Percentiles rank a stretch among this genome's conserved stretches.
Conservation (phyloP, 1,284 basidiomycete species). For the Ceratobasidium theobromae region DNA sequence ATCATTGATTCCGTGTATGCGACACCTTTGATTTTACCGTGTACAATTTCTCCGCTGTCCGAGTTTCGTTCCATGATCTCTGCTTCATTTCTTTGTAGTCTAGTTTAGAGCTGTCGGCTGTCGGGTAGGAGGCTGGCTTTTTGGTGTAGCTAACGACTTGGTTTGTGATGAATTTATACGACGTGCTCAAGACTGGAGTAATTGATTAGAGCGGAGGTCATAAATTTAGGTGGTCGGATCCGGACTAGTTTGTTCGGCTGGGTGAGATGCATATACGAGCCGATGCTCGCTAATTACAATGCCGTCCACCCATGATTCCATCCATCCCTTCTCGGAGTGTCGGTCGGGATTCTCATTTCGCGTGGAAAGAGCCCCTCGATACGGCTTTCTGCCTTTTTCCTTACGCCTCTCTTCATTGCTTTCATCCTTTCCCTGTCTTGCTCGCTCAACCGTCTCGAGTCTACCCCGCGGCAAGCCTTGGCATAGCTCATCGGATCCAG, state of each 20-base stretch:
- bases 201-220: not conserved
- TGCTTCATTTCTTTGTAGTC: not conserved
- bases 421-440: slow-evolving; percentile 62
- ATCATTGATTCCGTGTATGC: slow-evolving; percentile 2
- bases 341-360: slow-evolving; percentile 73
- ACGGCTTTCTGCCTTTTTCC: slow-evolving; percentile 70
- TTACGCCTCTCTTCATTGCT: slow-evolving; percentile 64
- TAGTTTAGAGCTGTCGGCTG: not conserved
- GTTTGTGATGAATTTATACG: slow-evolving; percentile 11
- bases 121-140: not conserved
- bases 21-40: not conserved
- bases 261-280: not conserved
- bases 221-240: not conserved
- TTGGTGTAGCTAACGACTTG: slow-evolving; percentile 2
- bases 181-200: not conserved
- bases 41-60: not conserved
- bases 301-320: slow-evolving; percentile 76
- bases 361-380: slow-evolving; percentile 82
- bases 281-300: slow-evolving; percentile 38
- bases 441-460: slow-evolving; percentile 62
- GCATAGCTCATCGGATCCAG: slow-evolving; percentile 67
- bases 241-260: too few relatives aligned
- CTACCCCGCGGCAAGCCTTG: slow-evolving; percentile 75
- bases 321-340: slow-evolving; percentile 71
- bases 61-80: not conserved